phyloP scores from a whole-genome alignment of 306 rosid genomes.

The Vigna trinervia region DNA sequence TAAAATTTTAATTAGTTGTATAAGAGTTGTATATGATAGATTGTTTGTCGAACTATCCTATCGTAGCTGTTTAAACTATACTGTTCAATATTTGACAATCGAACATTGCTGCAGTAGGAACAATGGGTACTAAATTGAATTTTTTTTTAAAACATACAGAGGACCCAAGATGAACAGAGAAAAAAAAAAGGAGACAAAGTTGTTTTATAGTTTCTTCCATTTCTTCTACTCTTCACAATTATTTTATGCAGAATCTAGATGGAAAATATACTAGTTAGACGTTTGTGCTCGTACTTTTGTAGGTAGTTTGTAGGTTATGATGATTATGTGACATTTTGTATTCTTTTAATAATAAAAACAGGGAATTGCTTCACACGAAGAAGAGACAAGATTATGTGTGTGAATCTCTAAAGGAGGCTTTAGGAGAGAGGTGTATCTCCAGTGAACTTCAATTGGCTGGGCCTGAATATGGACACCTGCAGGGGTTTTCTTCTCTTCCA shows the following conservation, averaged over 20 bases:
- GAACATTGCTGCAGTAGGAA: not conserved
- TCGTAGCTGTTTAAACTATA: not conserved
- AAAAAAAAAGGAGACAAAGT: not conserved
- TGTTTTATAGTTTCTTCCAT: not conserved
- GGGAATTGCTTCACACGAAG: slow-evolving; percentile 76
- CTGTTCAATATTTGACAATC: not conserved
- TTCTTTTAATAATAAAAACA: slow-evolving; percentile 40
- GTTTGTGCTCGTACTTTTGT: slow-evolving; percentile 1
- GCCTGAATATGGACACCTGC: slow-evolving; percentile 76
- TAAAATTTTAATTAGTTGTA: no score
- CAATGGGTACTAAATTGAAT: not conserved
- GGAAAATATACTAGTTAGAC: not conserved
- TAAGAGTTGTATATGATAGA: no score
- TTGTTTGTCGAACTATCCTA: no score
- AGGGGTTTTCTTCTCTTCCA: slow-evolving; percentile 77
- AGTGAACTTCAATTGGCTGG: slow-evolving; percentile 91
- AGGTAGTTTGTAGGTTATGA: not conserved
- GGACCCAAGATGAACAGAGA: not conserved
- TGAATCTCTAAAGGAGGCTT: slow-evolving; percentile 63
- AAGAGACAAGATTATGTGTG: slow-evolving; percentile 70
- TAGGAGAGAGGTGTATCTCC: slow-evolving; percentile 73
- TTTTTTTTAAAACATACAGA: not conserved
- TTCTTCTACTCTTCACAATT: not conserved
- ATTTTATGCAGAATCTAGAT: slow-evolving; percentile 15
- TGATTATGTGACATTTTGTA: slow-evolving; percentile 25